Base-by-base conservation (phyloP, 306 rosid species). In the Oemleria cerasiformis region DNA sequence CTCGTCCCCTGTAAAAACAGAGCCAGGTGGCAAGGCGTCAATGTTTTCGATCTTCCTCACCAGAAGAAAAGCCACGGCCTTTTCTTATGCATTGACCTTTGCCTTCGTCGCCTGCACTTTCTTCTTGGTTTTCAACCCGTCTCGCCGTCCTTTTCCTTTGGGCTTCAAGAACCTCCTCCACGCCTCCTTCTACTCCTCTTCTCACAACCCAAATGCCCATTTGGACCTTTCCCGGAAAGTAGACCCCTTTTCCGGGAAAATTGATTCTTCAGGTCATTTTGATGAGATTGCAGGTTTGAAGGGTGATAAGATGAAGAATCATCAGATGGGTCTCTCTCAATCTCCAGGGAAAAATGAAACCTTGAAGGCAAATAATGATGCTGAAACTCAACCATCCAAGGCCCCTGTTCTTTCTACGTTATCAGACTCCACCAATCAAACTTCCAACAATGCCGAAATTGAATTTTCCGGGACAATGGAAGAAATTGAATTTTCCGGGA, bases 71-170 rank as follows among this genome's bases (percentile, higher is more conserved):
- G 36, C 68, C 38, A 21, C 34, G 63, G 79, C 45, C 16, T 23
- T 70, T 43, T 41, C 68, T 47, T 68, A 75, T 38, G 44, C 58
- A 36, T 58, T 68, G 44, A 48, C 34, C 16, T 48, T 75, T 48
- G 44, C 63, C 41, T 59, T 75, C 50, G 14, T 48, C 39, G 20
- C 51, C 39, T 75, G 67, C 50, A 75, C 73, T 25, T 19, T 68
- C 59, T 34, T 75, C 40, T 75, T 75, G 59, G 61, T 68, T 68
- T 56, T 68, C 45, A 23, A 40, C 42, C 63, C 73, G n/a, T 45
- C 78, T 36, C 7, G 20, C 21, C 53, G 19, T 21, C 39, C 74
- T 23, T 36, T 70, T 16, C 74, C 74, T 59, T 51, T 70, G 16
- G 51, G 74, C 40, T 39, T 67, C 61, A 67, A 68, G 36, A 67